Evolutionary conservation across 2,329 filamentous ascomycete genomes (phyloP).

Genomic region (Fusarium equiseti): DNA sequence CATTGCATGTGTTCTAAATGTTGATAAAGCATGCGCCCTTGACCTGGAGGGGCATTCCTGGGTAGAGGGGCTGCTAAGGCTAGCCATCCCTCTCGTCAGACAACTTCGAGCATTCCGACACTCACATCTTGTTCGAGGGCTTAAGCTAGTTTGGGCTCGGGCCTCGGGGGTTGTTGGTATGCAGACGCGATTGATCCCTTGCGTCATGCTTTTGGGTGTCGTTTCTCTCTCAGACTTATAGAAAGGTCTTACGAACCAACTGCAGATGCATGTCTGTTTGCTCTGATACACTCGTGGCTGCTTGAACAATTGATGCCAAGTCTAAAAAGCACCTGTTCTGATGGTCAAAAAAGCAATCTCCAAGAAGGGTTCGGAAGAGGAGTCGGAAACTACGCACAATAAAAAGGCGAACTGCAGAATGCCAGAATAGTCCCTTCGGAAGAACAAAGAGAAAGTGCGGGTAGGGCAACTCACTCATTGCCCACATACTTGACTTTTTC

Average conservation of each 20-base stretch:
- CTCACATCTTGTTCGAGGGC: slow-evolving; percentile 31
- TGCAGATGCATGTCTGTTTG: slow-evolving; percentile 21
- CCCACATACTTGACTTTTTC: slow-evolving; percentile 15
- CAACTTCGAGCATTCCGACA: slow-evolving; percentile 36
- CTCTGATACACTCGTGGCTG: slow-evolving; percentile 16
- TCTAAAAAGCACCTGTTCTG: slow-evolving; percentile 14
- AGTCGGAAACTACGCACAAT: not conserved
- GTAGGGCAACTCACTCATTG: slow-evolving; percentile 2
- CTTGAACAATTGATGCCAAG: slow-evolving; percentile 18
- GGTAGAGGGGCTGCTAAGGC: slow-evolving; percentile 40
- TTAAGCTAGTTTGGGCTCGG: slow-evolving; percentile 30
- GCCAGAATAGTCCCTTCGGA: slow-evolving; percentile 9
- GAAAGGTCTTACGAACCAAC: slow-evolving; percentile 8
- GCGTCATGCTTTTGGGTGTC: slow-evolving; percentile 33
- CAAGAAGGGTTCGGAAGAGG: slow-evolving; percentile 24
- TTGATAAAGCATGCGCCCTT: slow-evolving; percentile 42
- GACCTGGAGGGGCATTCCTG: slow-evolving; percentile 48
- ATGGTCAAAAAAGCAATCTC: slow-evolving; percentile 29
- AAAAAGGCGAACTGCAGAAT: slow-evolving; percentile 6
- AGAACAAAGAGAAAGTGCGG: slow-evolving; percentile 26
- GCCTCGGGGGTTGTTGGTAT: slow-evolving; percentile 43
- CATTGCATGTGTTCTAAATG: slow-evolving; percentile 35
- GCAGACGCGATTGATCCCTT: slow-evolving; percentile 42
- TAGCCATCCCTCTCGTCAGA: slow-evolving; percentile 44
- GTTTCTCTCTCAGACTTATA: slow-evolving; percentile 23